phyloP scores from a whole-genome alignment of 2,329 filamentous ascomycete genomes.

The Aspergillus terreus region DNA sequence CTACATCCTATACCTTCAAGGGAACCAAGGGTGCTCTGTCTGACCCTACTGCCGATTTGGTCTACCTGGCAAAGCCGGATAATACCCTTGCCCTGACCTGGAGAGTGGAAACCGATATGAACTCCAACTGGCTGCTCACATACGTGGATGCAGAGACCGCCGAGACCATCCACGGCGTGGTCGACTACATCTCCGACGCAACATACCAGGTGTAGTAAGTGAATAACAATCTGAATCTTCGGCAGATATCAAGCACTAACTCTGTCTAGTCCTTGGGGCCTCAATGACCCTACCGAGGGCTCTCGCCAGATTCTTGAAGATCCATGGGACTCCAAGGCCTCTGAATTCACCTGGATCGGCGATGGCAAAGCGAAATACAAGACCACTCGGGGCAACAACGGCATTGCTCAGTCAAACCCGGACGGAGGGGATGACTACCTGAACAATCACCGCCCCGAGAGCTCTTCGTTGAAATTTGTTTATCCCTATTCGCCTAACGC shows the following conservation, averaged over 20 bases:
- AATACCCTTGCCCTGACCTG: slow-evolving; percentile 8
- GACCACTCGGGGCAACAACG: slow-evolving; percentile 14
- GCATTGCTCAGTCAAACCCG: slow-evolving; percentile 13
- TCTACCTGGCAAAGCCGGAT: slow-evolving; percentile 9
- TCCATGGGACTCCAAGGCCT: slow-evolving; percentile 11
- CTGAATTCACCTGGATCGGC: slow-evolving; percentile 13
- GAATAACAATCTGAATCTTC: neutral
- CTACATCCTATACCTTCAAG: slow-evolving; percentile 8
- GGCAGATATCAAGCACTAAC: neutral
- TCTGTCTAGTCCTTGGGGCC: slow-evolving; percentile 9
- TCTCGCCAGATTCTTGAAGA: slow-evolving; percentile 6
- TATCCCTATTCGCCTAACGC: slow-evolving; percentile 8
- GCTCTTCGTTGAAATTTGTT: slow-evolving; percentile 5
- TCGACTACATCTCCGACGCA: slow-evolving; percentile 13
- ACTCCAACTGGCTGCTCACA: slow-evolving; percentile 13
- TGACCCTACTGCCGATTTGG: slow-evolving; percentile 10
- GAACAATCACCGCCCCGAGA: slow-evolving; percentile 9
- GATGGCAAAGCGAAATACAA: slow-evolving; percentile 10
- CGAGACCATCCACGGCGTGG: slow-evolving; percentile 9
- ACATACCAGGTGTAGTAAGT: slow-evolving; percentile 16
- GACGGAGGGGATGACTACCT: slow-evolving; percentile 5
- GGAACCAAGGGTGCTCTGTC: slow-evolving; percentile 9
- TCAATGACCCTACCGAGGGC: slow-evolving; percentile 13
- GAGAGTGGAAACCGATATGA: slow-evolving; percentile 12
- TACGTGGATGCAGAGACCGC: slow-evolving; percentile 11